These are phyloP conservation scores for Rhododendron ovatum DNA, from an alignment of 148 eudicot species.

Conservation along the genomic window DNA sequence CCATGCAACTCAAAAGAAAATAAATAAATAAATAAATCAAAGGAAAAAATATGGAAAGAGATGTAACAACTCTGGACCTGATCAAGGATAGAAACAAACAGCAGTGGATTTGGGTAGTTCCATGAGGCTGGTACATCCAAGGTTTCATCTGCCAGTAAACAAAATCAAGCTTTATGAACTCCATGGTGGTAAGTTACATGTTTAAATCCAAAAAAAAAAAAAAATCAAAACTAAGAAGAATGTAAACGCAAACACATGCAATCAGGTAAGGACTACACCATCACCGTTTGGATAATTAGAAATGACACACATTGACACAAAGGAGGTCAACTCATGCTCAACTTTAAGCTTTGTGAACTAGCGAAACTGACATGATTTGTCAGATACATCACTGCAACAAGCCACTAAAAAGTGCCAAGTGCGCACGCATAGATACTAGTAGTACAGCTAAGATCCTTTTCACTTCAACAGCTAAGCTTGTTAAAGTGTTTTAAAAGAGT, in stretches of 20 bases:
- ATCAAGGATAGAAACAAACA: conserved; percentile 60
- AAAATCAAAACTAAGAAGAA: not conserved
- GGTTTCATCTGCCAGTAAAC: conserved; percentile 36
- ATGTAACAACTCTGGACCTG: conserved; percentile 37
- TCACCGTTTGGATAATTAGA: not conserved
- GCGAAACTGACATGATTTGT: not conserved
- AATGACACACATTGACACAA: not conserved
- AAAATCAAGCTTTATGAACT: not conserved
- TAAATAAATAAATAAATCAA: not conserved
- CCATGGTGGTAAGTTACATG: not conserved
- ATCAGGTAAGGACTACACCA: not conserved
- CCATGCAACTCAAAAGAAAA: not conserved
- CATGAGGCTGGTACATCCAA: conserved; percentile 43
- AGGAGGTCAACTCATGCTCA: not conserved
- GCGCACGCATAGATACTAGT: not conserved
- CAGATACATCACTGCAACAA: no score
- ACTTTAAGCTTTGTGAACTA: not conserved
- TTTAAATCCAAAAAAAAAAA: not conserved
- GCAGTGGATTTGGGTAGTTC: conserved; percentile 61
- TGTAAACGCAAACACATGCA: not conserved
- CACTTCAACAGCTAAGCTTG: not conserved
- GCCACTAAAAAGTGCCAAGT: not conserved
- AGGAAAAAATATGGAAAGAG: not conserved
- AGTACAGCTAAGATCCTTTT: not conserved
- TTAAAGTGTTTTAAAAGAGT: not conserved